Evolutionary conservation across 257 asterid species (phyloP), one percentile per base, ranked within the genome.

Genomic region (Ligustrum vulgare): DNA sequence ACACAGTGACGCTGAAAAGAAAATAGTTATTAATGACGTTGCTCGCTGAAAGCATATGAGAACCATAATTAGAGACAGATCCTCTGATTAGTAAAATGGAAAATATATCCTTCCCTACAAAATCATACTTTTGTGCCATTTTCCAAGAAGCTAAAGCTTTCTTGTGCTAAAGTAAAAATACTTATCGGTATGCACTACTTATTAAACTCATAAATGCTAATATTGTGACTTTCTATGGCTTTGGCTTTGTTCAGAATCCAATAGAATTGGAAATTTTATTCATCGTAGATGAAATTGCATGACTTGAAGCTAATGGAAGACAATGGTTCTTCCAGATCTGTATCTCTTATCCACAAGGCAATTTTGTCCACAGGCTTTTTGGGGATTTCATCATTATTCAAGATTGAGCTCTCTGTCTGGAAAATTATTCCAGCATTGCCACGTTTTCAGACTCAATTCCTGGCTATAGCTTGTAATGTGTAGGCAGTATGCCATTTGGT

Each of bases 51-150:
- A 20, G 73, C 49, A 76, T 2, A 35, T 3, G 75, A 72, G 58
- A 28, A 51, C 33, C 56, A 77, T 23, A 45, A 20, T 31, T 25
- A 65, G 67, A 73, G 71, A 76, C 76, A 37, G 66, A 23, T 22
- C 77, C 72, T 58, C 68, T 22, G 41, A 68, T 49, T 5, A 33
- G 16, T 41, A 72, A 74, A 73, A 64, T 32, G 35, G 43, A 68
- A 39, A 56, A 71, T 54, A 31, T 56, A 58, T 73, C 45, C 34
- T 58, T 33, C 15, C 2, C 66, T 12, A 23, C 31, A 56, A 31
- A 63, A 34, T 22, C 31, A 71, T n/a, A 71, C 12, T 32, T 32
- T 54, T 66, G 33, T 71, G 43, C 51, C 34, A 25, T 20, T 36
- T 67, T 10, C 54, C 58, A 31, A 58, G 56, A 76, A 66, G 49